Percentiles rank a stretch among this genome's conserved stretches.
phyloP scores from a whole-genome alignment of 768 basidiomycete genomes.

The Lactarius pseudohatsudake region DNA sequence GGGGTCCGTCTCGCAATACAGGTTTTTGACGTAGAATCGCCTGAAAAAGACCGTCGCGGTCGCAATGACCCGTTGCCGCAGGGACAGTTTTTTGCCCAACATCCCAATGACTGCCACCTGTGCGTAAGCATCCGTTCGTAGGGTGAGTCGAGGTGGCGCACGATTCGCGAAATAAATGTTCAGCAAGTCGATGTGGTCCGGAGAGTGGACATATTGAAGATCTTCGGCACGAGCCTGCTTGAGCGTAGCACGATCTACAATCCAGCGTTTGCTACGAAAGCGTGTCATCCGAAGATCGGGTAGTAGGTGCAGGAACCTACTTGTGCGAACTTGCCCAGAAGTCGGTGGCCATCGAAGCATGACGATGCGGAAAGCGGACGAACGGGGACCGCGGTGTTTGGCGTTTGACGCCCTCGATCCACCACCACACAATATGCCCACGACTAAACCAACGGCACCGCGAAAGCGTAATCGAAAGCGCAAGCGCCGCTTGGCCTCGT shows the following conservation, averaged over 20 bases:
- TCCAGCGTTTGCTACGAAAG: slow-evolving; percentile 80
- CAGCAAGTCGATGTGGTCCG: slow-evolving; percentile 76
- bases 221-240: slow-evolving; percentile 76
- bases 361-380: not conserved
- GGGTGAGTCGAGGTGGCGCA: slow-evolving; percentile 34
- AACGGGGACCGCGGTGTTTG: not conserved
- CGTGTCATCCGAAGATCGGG: not conserved
- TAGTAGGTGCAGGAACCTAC: slow-evolving; percentile 39
- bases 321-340: slow-evolving; percentile 93
- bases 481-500: slow-evolving; percentile 36
- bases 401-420: not conserved
- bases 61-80: slow-evolving; percentile 90
- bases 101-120: slow-evolving; percentile 70
- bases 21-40: slow-evolving; percentile 95
- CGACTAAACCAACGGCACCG: slow-evolving; percentile 31
- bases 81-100: slow-evolving; percentile 68
- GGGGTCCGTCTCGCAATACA: slow-evolving; percentile 94
- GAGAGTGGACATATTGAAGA: slow-evolving; percentile 72
- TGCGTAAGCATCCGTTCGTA: slow-evolving; percentile 1
- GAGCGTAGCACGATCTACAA: slow-evolving; percentile 78
- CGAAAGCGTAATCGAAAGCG: slow-evolving; percentile 38
- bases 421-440: slow-evolving; percentile 17
- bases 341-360: slow-evolving; percentile 70
- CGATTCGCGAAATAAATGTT: slow-evolving; percentile 88
- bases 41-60: slow-evolving; percentile 95